Evolutionary conservation across 2,329 filamentous ascomycete species (phyloP).

Genomic region (Colletotrichum truncatum): DNA sequence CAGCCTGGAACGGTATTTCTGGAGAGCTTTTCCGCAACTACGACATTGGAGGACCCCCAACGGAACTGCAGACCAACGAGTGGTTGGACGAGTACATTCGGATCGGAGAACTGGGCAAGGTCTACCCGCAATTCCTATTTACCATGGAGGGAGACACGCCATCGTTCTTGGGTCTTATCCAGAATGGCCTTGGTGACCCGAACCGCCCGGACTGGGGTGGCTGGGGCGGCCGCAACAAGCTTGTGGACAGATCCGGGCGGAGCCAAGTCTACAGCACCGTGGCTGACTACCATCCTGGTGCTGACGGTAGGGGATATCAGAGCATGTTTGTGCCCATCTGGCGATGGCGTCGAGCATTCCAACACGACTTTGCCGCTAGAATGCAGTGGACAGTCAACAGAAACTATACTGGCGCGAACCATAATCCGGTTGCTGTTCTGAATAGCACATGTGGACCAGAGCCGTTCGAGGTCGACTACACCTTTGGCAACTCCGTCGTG

Average conservation of each 20-base stretch:
- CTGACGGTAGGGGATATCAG: constrained; percentile 37
- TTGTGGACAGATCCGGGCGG: constrained; percentile 18
- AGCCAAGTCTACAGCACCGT: constrained; percentile 35
- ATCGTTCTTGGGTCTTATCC: constrained; percentile 57
- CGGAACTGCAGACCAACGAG: constrained; percentile 41
- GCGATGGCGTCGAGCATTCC: constrained; percentile 50
- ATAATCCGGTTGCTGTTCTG: constrained; percentile 53
- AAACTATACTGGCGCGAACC: constrained; percentile 45
- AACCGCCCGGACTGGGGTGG: constrained; percentile 56
- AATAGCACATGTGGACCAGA: constrained; percentile 50
- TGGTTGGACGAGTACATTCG: constrained; percentile 65
- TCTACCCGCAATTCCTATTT: constrained; percentile 56
- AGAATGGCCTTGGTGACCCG: constrained; percentile 54
- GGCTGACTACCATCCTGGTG: constrained; percentile 37
- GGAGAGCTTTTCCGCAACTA: background rate
- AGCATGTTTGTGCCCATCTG: constrained; percentile 47
- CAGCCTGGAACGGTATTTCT: constrained; percentile 66
- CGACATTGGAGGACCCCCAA: background rate
- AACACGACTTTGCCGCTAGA: constrained; percentile 50
- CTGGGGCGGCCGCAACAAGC: constrained; percentile 57
- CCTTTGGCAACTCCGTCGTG: too few relatives aligned
- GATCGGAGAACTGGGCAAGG: constrained; percentile 50
- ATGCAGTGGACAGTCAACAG: constrained; percentile 46
- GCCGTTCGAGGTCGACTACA: too few relatives aligned
- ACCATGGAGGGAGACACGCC: constrained; percentile 63